Percentiles rank a stretch among this genome's conserved stretches.
Evolutionary conservation across 2,329 filamentous ascomycete species (phyloP).

Genomic region (Alternaria sp.): DNA sequence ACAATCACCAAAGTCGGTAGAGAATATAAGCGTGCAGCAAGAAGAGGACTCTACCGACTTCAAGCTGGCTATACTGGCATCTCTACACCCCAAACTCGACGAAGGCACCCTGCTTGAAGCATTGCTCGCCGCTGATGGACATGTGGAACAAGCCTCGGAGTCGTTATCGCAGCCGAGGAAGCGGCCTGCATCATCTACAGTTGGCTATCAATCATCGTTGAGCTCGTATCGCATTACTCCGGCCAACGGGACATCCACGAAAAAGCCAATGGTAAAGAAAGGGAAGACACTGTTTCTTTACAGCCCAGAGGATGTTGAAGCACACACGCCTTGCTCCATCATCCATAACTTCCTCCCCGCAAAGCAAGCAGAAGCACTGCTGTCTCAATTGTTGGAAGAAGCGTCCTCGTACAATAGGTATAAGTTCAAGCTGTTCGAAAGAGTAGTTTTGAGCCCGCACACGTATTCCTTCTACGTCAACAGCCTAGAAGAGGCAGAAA

Average conservation of each 20-base stretch:
- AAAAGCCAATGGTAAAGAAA: conserved; percentile 70
- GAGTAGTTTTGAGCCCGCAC: conserved; percentile 84
- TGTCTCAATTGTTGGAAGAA: conserved; percentile 79
- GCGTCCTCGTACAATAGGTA: conserved; percentile 73
- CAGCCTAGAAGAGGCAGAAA: conserved; percentile 70
- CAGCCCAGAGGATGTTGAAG: conserved; percentile 79
- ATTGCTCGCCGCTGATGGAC: conserved; percentile 79
- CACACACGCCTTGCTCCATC: conserved; percentile 88
- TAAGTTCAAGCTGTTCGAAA: conserved; percentile 87
- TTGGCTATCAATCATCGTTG: conserved; percentile 57
- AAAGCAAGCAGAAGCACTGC: conserved; percentile 74
- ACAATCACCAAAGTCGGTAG: conserved; percentile 1
- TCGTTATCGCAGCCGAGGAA: conserved; percentile 59
- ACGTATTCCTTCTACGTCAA: conserved; percentile 85
- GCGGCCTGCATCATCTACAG: conserved; percentile 26
- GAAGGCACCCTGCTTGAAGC: conserved; percentile 78
- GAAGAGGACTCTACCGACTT: conserved; percentile 83
- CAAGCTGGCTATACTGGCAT: conserved; percentile 84
- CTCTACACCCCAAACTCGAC: conserved; percentile 71
- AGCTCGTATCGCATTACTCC: conserved; percentile 34
- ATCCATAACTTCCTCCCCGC: conserved; percentile 87
- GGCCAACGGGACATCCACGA: conserved; percentile 8
- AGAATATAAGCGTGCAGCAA: conserved; percentile 4
- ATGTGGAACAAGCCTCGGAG: conserved; percentile 70
- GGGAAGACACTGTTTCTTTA: conserved; percentile 86